Evolutionary conservation across 331 rosid genomes (phyloP).

Genomic region (Pyrus hybrid): DNA sequence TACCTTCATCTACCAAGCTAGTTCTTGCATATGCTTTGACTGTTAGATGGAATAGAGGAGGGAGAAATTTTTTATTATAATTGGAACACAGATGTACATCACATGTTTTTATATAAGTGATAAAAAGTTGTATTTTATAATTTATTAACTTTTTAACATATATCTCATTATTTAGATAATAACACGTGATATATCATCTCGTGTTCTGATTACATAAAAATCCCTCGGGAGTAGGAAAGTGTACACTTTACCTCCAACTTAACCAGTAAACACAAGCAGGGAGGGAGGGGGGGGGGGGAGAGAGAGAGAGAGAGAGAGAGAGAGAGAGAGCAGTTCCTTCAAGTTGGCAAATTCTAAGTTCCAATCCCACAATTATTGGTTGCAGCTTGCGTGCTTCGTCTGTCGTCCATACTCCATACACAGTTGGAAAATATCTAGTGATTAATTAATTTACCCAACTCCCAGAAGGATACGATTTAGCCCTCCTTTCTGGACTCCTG

Average conservation of each 20-base stretch:
- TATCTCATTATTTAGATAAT: too few species aligned
- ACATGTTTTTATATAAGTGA: too few species aligned
- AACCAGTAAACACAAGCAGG: not conserved
- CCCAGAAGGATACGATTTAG: not conserved
- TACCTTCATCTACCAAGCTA: too few species aligned
- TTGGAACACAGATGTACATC: too few species aligned
- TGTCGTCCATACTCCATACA: not conserved
- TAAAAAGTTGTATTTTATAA: too few species aligned
- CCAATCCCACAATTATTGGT: not conserved
- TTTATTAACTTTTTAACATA: too few species aligned
- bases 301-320: too few species aligned
- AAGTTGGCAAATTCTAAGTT: constrained; percentile 1
- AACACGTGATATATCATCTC: too few species aligned
- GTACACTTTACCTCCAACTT: not conserved
- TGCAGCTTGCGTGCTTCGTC: not conserved
- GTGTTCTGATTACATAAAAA: too few species aligned
- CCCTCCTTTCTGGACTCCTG: not conserved
- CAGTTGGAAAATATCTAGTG: not conserved
- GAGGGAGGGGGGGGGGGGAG: too few species aligned
- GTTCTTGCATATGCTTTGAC: not conserved
- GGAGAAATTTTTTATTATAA: too few species aligned
- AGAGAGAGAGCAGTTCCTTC: not conserved
- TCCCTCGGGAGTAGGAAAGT: too few species aligned
- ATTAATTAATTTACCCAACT: not conserved
- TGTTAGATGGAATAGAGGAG: not conserved